Evolutionary conservation across 148 eudicot species (phyloP).

Genomic region (Polygonum maritimum): DNA sequence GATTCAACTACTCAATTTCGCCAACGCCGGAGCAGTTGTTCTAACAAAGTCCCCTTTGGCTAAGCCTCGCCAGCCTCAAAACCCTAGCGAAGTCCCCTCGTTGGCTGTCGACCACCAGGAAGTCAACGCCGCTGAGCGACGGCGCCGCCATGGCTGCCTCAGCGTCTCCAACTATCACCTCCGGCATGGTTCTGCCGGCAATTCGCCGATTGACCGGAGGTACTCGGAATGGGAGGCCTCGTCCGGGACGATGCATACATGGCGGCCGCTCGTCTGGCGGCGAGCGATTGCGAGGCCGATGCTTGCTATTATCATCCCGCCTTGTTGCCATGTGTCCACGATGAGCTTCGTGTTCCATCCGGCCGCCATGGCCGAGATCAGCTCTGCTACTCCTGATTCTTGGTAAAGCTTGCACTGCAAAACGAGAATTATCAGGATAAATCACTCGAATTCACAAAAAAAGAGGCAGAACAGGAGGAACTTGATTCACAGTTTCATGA

Average conservation of each 20-base stretch:
- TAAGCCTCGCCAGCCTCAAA: conserved; percentile 42
- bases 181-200: conserved; percentile 24
- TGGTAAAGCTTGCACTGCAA: conserved; percentile 39
- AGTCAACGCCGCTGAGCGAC: conserved; percentile 44
- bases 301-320: conserved; percentile 44
- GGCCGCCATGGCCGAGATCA: conserved; percentile 90
- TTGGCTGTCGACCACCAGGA: conserved; percentile 52
- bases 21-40: no score
- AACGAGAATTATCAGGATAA: background rate
- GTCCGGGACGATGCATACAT: conserved; percentile 75
- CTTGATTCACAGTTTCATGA: no score
- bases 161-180: conserved; percentile 47
- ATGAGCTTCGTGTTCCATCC: conserved; percentile 76
- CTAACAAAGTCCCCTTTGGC: conserved; percentile 34
- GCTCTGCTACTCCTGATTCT: conserved; percentile 73
- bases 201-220: conserved; percentile 24
- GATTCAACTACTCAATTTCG: no score
- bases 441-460: background rate
- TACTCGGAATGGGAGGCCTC: conserved; percentile 38
- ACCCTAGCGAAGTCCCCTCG: conserved; percentile 32
- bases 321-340: conserved; percentile 58
- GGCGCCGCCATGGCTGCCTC: conserved; percentile 40
- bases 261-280: conserved; percentile 51
- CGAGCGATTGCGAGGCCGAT: conserved; percentile 64
- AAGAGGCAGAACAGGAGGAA: no score